Conservation (phyloP, 768 basidiomycete genomes). For the Agrocybe pediades region DNA sequence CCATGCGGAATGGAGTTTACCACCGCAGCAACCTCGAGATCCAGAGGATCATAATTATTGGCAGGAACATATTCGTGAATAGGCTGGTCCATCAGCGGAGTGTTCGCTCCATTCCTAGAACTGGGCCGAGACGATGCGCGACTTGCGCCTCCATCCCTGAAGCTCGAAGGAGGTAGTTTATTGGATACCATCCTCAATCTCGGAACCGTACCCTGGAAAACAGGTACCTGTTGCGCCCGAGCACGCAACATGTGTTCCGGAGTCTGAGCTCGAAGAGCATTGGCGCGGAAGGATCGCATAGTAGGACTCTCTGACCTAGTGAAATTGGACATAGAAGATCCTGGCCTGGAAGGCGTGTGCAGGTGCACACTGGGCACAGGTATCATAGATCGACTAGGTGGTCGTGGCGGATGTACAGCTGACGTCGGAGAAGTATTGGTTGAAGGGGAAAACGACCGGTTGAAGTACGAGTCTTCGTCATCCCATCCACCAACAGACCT, state of each 20-base stretch:
- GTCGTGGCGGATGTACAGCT: conserved; percentile 59
- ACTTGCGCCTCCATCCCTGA: conserved; percentile 51
- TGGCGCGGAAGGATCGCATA: conserved; percentile 40
- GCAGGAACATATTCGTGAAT: conserved; percentile 64
- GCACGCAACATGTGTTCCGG: conserved; percentile 43
- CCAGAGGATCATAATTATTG: conserved; percentile 78
- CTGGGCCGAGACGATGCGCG: conserved; percentile 66
- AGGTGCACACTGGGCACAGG: conserved; percentile 76
- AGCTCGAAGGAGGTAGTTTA: conserved; percentile 75
- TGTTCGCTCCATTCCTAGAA: conserved; percentile 66
- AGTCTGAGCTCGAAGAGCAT: conserved; percentile 42
- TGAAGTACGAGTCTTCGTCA: conserved; percentile 48
- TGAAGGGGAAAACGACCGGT: conserved; percentile 70
- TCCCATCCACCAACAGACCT: conserved; percentile 47
- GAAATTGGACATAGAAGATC: conserved; percentile 71
- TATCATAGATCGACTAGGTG: conserved; percentile 84
- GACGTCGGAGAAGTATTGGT: conserved; percentile 43
- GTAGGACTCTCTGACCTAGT: conserved; percentile 53
- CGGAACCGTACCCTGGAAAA: conserved; percentile 48
- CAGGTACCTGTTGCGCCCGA: conserved; percentile 58
- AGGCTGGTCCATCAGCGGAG: conserved; percentile 56
- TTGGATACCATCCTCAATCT: conserved; percentile 37
- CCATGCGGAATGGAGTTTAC: conserved; percentile 81
- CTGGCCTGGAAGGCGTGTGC: conserved; percentile 69
- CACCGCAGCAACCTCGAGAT: conserved; percentile 72